These are phyloP conservation scores for Drechslerella dactyloides DNA, from an alignment of 2,329 filamentous ascomycete genomes.

Conservation along the genomic window DNA sequence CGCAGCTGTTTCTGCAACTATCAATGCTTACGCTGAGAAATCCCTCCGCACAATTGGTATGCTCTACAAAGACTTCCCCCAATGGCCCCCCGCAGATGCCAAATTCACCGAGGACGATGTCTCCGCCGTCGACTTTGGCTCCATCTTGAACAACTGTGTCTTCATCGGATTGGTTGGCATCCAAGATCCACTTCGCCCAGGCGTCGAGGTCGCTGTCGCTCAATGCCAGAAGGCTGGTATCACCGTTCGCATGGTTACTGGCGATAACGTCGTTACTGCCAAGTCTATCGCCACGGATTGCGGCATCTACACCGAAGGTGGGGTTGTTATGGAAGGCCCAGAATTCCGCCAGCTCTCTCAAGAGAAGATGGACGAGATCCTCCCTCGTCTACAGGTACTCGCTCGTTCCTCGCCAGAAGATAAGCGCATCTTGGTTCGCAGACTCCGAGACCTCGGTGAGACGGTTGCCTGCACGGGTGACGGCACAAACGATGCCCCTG, in stretches of 20 bases:
- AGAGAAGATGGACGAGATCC: slow-evolving; percentile 63
- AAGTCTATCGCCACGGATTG: slow-evolving; percentile 61
- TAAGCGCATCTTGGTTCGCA: slow-evolving; percentile 70
- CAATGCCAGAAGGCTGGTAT: slow-evolving; percentile 61
- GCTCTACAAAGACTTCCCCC: slow-evolving; percentile 80
- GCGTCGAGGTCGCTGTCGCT: slow-evolving; percentile 59
- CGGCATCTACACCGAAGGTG: slow-evolving; percentile 58
- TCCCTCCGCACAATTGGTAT: slow-evolving; percentile 86
- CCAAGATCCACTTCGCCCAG: slow-evolving; percentile 61
- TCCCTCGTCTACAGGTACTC: slow-evolving; percentile 71
- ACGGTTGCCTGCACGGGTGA: slow-evolving; percentile 72
- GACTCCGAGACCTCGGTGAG: slow-evolving; percentile 70
- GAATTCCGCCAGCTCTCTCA: slow-evolving; percentile 60
- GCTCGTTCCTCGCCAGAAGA: slow-evolving; percentile 74
- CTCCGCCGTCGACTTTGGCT: slow-evolving; percentile 60
- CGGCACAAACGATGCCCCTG: slow-evolving; percentile 71
- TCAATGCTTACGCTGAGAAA: slow-evolving; percentile 76
- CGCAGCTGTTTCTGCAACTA: slow-evolving; percentile 66
- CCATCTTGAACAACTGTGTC: slow-evolving; percentile 63
- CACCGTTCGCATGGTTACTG: slow-evolving; percentile 63
- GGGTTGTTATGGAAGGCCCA: slow-evolving; percentile 60
- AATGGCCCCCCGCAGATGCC: slow-evolving; percentile 76
- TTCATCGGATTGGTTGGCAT: slow-evolving; percentile 62
- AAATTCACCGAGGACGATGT: slow-evolving; percentile 63
- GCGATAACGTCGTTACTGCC: slow-evolving; percentile 61